Evolutionary conservation across 1,284 basidiomycete species (phyloP).

Genomic region (Agroathelia rolfsii): DNA sequence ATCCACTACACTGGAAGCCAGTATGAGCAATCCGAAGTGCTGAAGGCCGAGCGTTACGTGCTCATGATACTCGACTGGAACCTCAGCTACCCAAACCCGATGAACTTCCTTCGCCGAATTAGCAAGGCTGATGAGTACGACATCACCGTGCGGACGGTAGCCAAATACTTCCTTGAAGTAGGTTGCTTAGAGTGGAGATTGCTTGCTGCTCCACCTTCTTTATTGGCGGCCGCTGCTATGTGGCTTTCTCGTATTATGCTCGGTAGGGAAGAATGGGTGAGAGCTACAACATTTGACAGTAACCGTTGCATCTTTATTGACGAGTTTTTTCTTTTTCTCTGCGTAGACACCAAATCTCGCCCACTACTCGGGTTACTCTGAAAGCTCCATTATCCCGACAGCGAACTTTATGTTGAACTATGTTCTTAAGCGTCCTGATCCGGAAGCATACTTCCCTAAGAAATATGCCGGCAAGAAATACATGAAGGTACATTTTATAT

Average conservation of each 20-base stretch:
- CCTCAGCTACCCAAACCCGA: constrained; percentile 86
- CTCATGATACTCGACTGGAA: constrained; percentile 90
- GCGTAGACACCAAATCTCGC: constrained; percentile 75
- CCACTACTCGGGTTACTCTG: constrained; percentile 87
- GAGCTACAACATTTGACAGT: constrained; percentile 23
- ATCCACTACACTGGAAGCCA: constrained; percentile 83
- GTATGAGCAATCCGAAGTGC: constrained; percentile 81
- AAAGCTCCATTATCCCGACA: constrained; percentile 75
- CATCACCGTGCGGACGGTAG: constrained; percentile 82
- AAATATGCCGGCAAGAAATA: constrained; percentile 83
- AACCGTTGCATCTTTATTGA: constrained; percentile 2
- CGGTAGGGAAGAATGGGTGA: constrained; percentile 79
- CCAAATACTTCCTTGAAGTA: constrained; percentile 91
- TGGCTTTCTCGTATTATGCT: constrained; percentile 88
- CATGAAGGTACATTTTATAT: constrained; percentile 50
- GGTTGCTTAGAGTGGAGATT: constrained; percentile 82
- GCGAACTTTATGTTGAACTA: constrained; percentile 95
- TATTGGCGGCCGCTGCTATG: constrained; percentile 82
- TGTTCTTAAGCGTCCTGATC: constrained; percentile 65
- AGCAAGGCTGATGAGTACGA: constrained; percentile 97
- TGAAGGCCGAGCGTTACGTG: constrained; percentile 90
- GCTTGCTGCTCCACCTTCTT: constrained; percentile 72
- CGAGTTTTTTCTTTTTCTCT: constrained; percentile 10
- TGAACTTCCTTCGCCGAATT: constrained; percentile 85
- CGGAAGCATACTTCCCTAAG: constrained; percentile 71